phyloP scores from a whole-genome alignment of 345 rosid genomes.

The Citrus unshiu region DNA sequence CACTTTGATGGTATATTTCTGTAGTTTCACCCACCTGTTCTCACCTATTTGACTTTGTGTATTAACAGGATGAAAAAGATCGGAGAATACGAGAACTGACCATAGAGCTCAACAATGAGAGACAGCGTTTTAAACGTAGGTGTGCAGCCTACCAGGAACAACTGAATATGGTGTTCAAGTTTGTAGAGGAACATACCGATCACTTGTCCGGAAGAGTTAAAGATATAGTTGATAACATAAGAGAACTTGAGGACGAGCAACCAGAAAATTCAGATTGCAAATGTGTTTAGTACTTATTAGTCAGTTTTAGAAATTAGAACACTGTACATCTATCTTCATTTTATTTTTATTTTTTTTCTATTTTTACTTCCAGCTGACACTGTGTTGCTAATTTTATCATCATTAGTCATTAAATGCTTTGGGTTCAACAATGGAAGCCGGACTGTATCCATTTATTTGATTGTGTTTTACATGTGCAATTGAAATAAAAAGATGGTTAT shows the following conservation, averaged over 20 bases:
- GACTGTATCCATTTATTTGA: neutral
- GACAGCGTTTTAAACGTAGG: constrained; percentile 33
- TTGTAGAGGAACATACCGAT: constrained; percentile 42
- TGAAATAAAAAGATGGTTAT: neutral
- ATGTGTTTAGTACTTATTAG: constrained; percentile 7
- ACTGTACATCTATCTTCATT: constrained; percentile 8
- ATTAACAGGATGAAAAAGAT: constrained; percentile 44
- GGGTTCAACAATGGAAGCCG: neutral
- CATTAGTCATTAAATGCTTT: neutral
- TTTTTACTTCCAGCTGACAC: neutral
- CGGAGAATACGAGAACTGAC: constrained; percentile 41
- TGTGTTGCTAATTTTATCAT: neutral
- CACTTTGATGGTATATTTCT: neutral
- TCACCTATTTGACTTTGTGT: neutral
- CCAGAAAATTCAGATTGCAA: constrained; percentile 23
- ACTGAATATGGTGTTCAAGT: constrained; percentile 25
- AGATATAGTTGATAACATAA: constrained; percentile 36
- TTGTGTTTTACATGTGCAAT: neutral
- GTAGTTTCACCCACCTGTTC: neutral
- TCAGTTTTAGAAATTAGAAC: constrained; percentile 1
- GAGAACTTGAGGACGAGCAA: constrained; percentile 35
- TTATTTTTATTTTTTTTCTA: neutral
- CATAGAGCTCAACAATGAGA: constrained; percentile 43
- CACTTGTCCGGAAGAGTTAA: constrained; percentile 37
- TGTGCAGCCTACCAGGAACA: constrained; percentile 43